A percentile compares a stretch with the other conserved stretches of the same genome.
These are phyloP conservation scores for Sclerotinia nivalis DNA, from an alignment of 2,329 filamentous ascomycete species.

Conservation along the genomic window DNA sequence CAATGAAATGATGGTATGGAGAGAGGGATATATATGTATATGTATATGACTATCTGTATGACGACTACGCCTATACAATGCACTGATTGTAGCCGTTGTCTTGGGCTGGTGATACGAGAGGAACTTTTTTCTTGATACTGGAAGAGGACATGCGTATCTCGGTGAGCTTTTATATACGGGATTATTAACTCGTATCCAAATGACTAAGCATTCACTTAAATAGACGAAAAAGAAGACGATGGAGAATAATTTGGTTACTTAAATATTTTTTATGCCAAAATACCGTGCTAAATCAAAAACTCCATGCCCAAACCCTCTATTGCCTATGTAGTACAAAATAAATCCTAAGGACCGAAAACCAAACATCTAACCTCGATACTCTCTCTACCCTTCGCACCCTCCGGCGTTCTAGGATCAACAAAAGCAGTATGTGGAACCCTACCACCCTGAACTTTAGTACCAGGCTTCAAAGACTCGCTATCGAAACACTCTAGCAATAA, in stretches of 20 bases:
- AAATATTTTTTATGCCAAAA: background rate
- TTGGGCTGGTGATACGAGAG: too few relatives aligned
- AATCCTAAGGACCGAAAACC: slow-evolving; percentile 63
- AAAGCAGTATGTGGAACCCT: slow-evolving; percentile 64
- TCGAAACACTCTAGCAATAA: slow-evolving; percentile 42
- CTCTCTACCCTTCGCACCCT: slow-evolving; percentile 71
- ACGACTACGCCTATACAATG: too few relatives aligned
- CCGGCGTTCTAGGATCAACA: slow-evolving; percentile 68
- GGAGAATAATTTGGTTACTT: background rate
- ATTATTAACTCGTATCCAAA: background rate
- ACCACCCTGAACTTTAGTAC: slow-evolving; percentile 53
- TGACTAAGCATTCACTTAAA: background rate
- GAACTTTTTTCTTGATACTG: too few relatives aligned
- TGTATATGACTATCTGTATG: too few relatives aligned
- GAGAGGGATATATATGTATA: too few relatives aligned
- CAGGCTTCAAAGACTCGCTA: slow-evolving; percentile 48
- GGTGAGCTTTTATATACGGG: background rate
- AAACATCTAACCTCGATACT: slow-evolving; percentile 88
- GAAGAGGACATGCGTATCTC: too few relatives aligned
- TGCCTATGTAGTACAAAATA: background rate
- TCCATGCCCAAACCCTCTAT: background rate
- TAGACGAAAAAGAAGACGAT: background rate
- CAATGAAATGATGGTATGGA: too few relatives aligned
- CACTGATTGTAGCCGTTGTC: background rate
- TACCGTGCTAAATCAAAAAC: background rate